Evolutionary conservation across 306 rosid species (phyloP).

Genomic region (Pueraria montana): DNA sequence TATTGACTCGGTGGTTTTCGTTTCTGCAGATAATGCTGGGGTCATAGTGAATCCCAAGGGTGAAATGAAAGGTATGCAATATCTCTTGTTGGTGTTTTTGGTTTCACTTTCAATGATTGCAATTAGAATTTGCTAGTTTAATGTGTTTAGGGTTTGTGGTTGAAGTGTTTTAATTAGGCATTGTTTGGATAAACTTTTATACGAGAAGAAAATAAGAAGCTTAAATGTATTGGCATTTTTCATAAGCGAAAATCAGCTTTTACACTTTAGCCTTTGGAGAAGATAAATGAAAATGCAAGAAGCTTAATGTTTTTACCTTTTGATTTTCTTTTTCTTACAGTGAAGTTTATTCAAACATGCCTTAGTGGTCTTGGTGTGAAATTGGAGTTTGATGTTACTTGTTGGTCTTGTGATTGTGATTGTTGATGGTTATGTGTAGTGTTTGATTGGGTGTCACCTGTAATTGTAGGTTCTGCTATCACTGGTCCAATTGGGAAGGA

Average conservation of each 20-base stretch:
- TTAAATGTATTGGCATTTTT: too few species aligned
- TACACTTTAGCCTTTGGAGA: too few species aligned
- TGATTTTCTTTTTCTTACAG: too few species aligned
- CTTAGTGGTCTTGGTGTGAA: background rate
- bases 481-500: conserved; percentile 95
- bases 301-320: too few species aligned
- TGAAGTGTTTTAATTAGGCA: background rate
- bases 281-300: too few species aligned
- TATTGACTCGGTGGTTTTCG: background rate
- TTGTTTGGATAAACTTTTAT: too few species aligned
- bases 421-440: background rate
- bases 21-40: conserved; percentile 79
- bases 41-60: conserved; percentile 94
- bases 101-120: background rate
- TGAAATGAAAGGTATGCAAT: conserved; percentile 75
- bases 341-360: too few species aligned
- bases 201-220: too few species aligned
- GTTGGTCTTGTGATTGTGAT: too few species aligned
- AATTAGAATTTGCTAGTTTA: background rate
- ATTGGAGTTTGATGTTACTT: background rate
- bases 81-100: background rate
- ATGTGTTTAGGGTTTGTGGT: background rate
- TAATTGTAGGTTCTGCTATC: conserved; percentile 77
- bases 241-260: too few species aligned
- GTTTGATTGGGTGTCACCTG: background rate